Evolutionary conservation across 2,329 filamentous ascomycete genomes (phyloP), one percentile per base, ranked within the genome.

Genomic region (Aureobasidium sp.): DNA sequence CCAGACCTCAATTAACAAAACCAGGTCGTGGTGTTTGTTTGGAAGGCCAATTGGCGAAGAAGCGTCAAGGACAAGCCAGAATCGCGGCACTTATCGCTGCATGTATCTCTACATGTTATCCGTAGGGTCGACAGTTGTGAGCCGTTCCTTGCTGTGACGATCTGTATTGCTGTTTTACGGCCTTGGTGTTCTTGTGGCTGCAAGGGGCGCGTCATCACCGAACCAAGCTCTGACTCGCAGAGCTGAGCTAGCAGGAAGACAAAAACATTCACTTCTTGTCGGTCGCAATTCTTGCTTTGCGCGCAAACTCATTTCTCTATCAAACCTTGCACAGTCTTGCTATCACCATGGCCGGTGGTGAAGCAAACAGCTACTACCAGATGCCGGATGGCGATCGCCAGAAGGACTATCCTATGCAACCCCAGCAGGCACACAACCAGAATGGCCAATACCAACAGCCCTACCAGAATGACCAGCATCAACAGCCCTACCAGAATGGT

Each of bases 311-410:
- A 22, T 40, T 40, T 15, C 45, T 31, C 33, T 59, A 29, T n/a
- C 54, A 31, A 37, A 39, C 14, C 27, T 50, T 47, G 17, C 35
- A 60, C 57, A 50, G 35, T 35, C n/a, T 14, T 44, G 47, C 57
- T 33, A 40, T 60, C 35, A 66, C 53, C 47, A 67, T 67, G 66
- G 64, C 64, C 24, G 61, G 62, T 24, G 69, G 69, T 56, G 72
- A 76, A 67, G 72, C 75, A 42, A 69, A 70, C 5, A 67, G 68
- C 60, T 78, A 77, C 66, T 78, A 77, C 64, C 70, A 67, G 39
- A 65, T 65, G 61, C 67, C 65, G 62, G 62, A 64, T 37, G 62
- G 62, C 45, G 62, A 64, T 31, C 60, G 62, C 44, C 54, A 31
- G 53, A 59, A 65, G 24, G 60, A 65, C 58, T 64, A 66, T 31